Evolutionary conservation across 805 yeast species (phyloP).

Genomic region (Lipomyces lipofer): DNA sequence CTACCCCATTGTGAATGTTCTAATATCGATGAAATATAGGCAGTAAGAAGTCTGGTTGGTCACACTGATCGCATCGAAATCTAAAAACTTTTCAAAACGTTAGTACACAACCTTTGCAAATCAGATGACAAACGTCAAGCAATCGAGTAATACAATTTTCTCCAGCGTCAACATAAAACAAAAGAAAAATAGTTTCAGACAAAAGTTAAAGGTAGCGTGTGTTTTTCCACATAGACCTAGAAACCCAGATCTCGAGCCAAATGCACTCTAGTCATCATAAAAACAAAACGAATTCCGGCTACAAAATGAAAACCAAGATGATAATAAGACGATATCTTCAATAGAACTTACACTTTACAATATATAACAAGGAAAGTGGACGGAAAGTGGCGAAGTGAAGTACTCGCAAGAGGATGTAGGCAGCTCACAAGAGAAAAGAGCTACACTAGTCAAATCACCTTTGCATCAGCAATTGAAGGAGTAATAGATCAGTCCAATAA

Average conservation of each 20-base stretch:
- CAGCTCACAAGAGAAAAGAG: too few relatives aligned
- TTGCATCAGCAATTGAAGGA: too few relatives aligned
- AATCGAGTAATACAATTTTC: background rate
- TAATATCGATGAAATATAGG: background rate
- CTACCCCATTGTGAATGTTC: conserved; percentile 6
- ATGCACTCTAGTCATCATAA: conserved; percentile 92
- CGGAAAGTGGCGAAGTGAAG: too few relatives aligned
- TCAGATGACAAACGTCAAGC: background rate
- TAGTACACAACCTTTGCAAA: too few relatives aligned
- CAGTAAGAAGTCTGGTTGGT: background rate
- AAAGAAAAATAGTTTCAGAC: conserved; percentile 23
- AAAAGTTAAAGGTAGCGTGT: conserved; percentile 83
- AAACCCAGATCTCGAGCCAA: conserved; percentile 78
- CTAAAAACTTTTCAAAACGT: background rate
- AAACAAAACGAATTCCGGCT: background rate
- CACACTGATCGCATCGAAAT: background rate
- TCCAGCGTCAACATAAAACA: too few relatives aligned
- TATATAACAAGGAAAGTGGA: too few relatives aligned
- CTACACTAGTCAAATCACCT: too few relatives aligned
- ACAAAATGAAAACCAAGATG: background rate
- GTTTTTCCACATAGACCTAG: conserved; percentile 89
- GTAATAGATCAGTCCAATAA: too few relatives aligned
- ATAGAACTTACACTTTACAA: too few relatives aligned
- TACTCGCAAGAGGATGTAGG: too few relatives aligned
- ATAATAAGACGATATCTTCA: too few relatives aligned